phyloP scores from a whole-genome alignment of 352 stramenopile species.

The Globisporangium cederbergense region DNA sequence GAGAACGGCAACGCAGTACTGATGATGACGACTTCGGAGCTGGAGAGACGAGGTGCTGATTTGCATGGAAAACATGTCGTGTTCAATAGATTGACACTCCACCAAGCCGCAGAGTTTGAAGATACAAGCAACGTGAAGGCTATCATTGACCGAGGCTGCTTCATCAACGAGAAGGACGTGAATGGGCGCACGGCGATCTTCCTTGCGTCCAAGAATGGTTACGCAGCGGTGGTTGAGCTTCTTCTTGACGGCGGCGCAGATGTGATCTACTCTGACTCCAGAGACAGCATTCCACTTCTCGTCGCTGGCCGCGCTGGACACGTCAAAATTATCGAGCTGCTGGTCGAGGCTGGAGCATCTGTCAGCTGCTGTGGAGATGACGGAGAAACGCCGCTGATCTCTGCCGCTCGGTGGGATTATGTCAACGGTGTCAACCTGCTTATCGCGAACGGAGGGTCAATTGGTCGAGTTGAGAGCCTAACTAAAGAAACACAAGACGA shows the following conservation, averaged over 20 bases:
- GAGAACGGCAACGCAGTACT: too few species aligned
- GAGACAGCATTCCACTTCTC: background rate
- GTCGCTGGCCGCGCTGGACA: background rate
- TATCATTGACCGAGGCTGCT: background rate
- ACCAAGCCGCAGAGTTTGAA: background rate
- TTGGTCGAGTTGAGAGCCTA: background rate
- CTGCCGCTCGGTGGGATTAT: background rate
- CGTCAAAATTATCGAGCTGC: background rate
- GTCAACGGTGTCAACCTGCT: background rate
- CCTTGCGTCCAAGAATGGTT: background rate
- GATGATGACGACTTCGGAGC: too few species aligned
- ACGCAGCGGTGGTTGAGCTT: background rate
- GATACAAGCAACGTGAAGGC: background rate
- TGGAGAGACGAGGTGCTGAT: too few species aligned
- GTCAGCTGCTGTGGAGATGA: background rate
- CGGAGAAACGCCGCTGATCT: background rate
- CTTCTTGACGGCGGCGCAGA: background rate
- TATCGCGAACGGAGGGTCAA: background rate
- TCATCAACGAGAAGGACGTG: background rate
- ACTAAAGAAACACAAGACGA: background rate
- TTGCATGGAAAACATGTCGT: too few species aligned
- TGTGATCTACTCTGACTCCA: background rate
- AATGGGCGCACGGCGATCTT: background rate
- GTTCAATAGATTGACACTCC: background rate
- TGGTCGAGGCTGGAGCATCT: background rate